Percentiles rank a stretch among this genome's conserved stretches.
Conservation (phyloP, 2,329 filamentous ascomycete species). For the Botrytis hyacinthi region DNA sequence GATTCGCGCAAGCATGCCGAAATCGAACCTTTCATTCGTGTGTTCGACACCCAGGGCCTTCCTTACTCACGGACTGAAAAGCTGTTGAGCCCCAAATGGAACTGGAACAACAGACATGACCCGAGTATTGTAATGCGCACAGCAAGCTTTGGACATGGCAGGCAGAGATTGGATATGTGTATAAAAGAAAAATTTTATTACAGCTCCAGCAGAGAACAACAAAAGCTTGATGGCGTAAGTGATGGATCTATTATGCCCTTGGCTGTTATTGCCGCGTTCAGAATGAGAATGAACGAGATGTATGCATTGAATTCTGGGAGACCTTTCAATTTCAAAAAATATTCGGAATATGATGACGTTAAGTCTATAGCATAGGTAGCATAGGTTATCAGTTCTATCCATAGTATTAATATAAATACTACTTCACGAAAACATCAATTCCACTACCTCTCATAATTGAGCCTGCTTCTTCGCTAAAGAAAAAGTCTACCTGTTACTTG, state of each 20-base stretch:
- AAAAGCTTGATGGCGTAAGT: background rate
- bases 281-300: slow-evolving; percentile 2
- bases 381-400: background rate
- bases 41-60: background rate
- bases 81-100: background rate
- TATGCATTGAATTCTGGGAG: background rate
- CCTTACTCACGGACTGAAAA: background rate
- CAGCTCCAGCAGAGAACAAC: too few species aligned
- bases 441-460: background rate
- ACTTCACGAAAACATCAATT: background rate
- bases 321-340: background rate
- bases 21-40: slow-evolving; percentile 19
- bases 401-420: background rate
- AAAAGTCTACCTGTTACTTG: background rate
- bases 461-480: background rate
- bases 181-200: background rate
- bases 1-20: background rate
- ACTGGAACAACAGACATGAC: slow-evolving; percentile 7
- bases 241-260: background rate
- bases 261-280: background rate
- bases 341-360: background rate
- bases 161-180: slow-evolving; percentile 20
- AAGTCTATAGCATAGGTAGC: background rate
- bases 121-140: slow-evolving; percentile 13
- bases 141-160: slow-evolving; percentile 18